Evolutionary conservation across 2,329 filamentous ascomycete species (phyloP).

Genomic region (Cytospora mali): DNA sequence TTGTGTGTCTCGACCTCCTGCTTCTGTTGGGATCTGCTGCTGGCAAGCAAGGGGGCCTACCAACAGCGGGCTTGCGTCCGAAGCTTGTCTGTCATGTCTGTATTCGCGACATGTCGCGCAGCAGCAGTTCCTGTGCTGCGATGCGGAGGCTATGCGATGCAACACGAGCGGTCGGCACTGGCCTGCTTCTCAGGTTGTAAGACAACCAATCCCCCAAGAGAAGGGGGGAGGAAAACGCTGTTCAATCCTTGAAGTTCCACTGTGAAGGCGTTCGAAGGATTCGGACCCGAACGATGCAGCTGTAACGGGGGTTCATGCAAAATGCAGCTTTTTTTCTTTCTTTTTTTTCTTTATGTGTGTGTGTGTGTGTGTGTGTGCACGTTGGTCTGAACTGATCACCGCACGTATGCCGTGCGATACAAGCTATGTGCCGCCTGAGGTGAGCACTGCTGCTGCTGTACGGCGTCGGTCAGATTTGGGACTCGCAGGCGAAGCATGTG

Average conservation of each 20-base stretch:
- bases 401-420: slow-evolving; percentile 17
- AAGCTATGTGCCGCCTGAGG: not conserved
- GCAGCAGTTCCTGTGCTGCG: slow-evolving; percentile 2
- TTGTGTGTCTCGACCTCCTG: not conserved
- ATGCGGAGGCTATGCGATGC: slow-evolving; percentile 22
- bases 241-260: not conserved
- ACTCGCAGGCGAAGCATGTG: slow-evolving; percentile 9
- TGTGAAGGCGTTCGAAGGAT: slow-evolving; percentile 1
- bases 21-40: slow-evolving; percentile 1
- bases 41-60: not conserved
- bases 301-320: slow-evolving; percentile 22
- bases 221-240: not conserved
- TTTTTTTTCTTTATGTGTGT: no score
- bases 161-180: slow-evolving; percentile 13
- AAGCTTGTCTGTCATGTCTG: no score
- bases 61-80: not conserved
- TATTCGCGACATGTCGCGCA: not conserved
- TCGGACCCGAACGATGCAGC: slow-evolving; percentile 19
- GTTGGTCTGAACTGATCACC: slow-evolving; percentile 4
- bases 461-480: slow-evolving; percentile 18
- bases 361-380: no score
- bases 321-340: slow-evolving; percentile 12
- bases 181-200: slow-evolving; percentile 10
- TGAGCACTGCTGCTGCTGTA: slow-evolving; percentile 5
- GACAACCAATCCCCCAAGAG: slow-evolving; percentile 2